Evolutionary conservation across 169 alveolate species (phyloP), one percentile per base, ranked within the genome.

Genomic region (Plasmodium knowlesi): DNA sequence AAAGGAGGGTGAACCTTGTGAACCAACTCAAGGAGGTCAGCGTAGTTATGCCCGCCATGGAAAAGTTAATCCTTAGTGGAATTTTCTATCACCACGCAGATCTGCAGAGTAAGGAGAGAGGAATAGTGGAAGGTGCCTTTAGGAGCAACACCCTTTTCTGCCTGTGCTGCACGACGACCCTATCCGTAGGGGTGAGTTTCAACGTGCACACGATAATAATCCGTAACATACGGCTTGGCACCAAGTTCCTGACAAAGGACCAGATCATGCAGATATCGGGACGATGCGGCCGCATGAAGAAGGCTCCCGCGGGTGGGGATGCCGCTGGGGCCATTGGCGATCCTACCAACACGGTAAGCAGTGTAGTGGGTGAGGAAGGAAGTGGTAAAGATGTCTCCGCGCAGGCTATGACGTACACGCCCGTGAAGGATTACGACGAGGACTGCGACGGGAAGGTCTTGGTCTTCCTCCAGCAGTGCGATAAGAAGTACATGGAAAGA

Each of bases 381-480:
- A 61, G 32, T 22, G 30, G 74, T n/a, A 67, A 12, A 10, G 8
- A 14, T 14, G 61, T 14, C 19, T 12, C 19, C 57, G 19, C 57
- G n/a, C 19, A 46, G 19, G 57, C 3, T 3, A 19, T 19, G 5
- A 5, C 19, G 16, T 46, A 12, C 19, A 46, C n/a, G 19, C 5
- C 57, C 19, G 57, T 88, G 9, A 19, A 34, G 30, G 88, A 88
- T 46, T 88, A 88, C 71, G 94, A 88, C 70, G 8, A 10, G 6
- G 88, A 88, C 32, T 88, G 89, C 70, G 94, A 88, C 81, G 94
- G 94, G 22, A 88, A 88, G 54, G 94, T 88, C n/a, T 6, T 88
- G 32, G 50, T 73, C 6, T 84, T 84, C 61, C 37, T 84, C 10
- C 12, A 41, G 22, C 3, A 14, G 8, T 61, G 28, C 30, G 93